Conservation (phyloP, 306 rosid species). For the Quillaja saponaria region DNA sequence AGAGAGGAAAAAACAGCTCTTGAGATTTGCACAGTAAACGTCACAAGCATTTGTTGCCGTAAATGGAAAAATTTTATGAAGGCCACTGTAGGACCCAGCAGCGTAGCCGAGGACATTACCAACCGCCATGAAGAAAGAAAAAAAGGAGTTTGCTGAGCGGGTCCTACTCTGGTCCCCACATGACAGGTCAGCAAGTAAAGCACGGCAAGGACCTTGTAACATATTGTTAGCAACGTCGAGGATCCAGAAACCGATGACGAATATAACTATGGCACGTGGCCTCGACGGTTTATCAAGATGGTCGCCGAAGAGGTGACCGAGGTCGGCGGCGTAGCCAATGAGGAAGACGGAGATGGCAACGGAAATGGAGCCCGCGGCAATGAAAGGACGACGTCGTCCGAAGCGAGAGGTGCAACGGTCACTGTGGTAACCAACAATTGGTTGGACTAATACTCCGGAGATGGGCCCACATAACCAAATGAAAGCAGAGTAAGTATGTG, state of each 20-base stretch:
- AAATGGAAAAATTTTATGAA: constrained; percentile 58
- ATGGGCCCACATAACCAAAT: constrained; percentile 95
- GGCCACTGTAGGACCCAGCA: constrained; percentile 59
- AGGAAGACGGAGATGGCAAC: constrained; percentile 71
- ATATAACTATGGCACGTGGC: constrained; percentile 60
- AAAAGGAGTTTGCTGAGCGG: constrained; percentile 49
- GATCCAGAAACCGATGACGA: constrained; percentile 78
- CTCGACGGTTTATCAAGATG: constrained; percentile 2
- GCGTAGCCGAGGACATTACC: constrained; percentile 78
- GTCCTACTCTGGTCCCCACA: constrained; percentile 49
- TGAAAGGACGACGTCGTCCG: constrained; percentile 93
- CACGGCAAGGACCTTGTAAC: constrained; percentile 77
- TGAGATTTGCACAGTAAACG: constrained; percentile 73
- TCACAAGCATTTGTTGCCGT: constrained; percentile 67
- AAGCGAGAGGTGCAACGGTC: constrained; percentile 81
- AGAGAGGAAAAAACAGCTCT: constrained; percentile 73
- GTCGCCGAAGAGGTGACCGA: constrained; percentile 67
- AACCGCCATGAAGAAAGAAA: constrained; percentile 81
- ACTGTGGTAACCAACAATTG: constrained; percentile 76
- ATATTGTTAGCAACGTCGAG: constrained; percentile 81
- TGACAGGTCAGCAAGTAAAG: constrained; percentile 68
- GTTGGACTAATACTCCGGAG: constrained; percentile 82
- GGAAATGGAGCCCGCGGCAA: constrained; percentile 47
- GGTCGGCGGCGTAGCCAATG: constrained; percentile 82
- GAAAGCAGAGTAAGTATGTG: constrained; percentile 69